Percentiles rank a stretch among this genome's conserved stretches.
phyloP scores from a whole-genome alignment of 768 basidiomycete genomes.

The Astraeus odoratus region DNA sequence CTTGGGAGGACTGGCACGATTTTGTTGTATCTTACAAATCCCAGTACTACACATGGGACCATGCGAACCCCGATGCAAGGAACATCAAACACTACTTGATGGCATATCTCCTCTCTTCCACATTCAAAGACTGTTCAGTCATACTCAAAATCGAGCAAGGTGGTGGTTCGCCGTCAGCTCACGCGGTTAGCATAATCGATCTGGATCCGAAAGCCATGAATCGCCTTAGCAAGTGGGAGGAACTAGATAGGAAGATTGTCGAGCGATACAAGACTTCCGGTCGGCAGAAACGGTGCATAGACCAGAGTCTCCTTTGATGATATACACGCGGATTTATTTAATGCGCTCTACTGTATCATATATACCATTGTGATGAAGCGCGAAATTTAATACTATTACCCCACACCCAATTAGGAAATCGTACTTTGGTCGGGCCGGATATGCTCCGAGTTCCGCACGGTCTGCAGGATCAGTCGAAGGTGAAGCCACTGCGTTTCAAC shows the following conservation, averaged over 20 bases:
- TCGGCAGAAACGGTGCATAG: constrained; percentile 16
- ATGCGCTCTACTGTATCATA: too few species aligned
- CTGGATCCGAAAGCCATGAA: constrained; percentile 72
- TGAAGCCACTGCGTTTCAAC: not conserved
- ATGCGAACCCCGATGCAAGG: constrained; percentile 32
- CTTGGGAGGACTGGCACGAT: constrained; percentile 53
- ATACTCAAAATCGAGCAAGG: constrained; percentile 34
- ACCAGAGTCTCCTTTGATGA: constrained; percentile 2
- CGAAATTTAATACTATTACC: too few species aligned
- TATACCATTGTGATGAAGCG: not conserved
- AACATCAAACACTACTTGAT: constrained; percentile 58
- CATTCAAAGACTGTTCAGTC: constrained; percentile 95
- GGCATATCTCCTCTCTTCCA: constrained; percentile 81
- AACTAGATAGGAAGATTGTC: constrained; percentile 66
- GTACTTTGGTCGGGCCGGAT: not conserved
- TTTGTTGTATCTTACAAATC: constrained; percentile 53
- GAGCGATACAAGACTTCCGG: constrained; percentile 27
- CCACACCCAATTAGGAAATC: too few species aligned
- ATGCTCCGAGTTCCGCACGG: not conserved
- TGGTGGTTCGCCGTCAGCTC: constrained; percentile 15
- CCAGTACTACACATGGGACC: constrained; percentile 27
- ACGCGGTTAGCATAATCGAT: constrained; percentile 68
- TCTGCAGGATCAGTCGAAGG: too few species aligned
- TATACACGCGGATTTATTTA: too few species aligned
- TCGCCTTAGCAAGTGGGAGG: constrained; percentile 63